Base-by-base conservation (phyloP, 2,329 filamentous ascomycete genomes). In the Trichoderma polysporum region DNA sequence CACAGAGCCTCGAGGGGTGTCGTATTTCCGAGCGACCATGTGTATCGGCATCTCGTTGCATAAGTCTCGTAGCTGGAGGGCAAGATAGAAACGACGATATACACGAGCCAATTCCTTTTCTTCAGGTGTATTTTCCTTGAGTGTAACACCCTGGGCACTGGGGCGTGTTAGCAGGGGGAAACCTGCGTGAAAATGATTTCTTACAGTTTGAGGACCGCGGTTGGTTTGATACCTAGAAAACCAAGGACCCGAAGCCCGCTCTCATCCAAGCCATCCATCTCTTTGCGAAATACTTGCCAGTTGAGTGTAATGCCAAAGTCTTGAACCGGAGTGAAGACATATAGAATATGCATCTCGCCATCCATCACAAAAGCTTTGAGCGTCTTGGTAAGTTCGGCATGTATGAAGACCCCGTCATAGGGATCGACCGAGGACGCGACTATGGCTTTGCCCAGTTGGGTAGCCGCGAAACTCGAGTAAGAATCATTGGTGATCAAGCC, bases 281-380 rank as follows among this genome's bases (percentile, higher is more conserved):
- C 88, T 69, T 90, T 86, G 57, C 89, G 86, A 71, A 92, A 93
- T 0, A 88, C 84, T 61, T 86, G 85, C 91, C 91, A 93, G 71
- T 92, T 90, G 66, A 93, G 84, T 9, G 81, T 79, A 3, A 83
- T 78, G 1, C 79, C 80, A 29, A 81, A 79, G 56, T 85, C 82
- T 56, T 91, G 88, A 2, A 93, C 84, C 0, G 91, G 91, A 0
- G 91, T 93, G 70, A 93, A 93, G 41, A 87, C 88, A 74, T 93
- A 94, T 54, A 93, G 84, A 13, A 92, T 85, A 72, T 93, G 91
- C 88, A 94, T 89, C 69, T 94, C 91, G 4, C 90, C 89, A 73
- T 93, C 90, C 86, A 94, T 89, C 13, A 93, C 91, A 73, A 94
- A 93, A 1, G 89, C 89, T 68, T 85, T 82, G 2, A 93, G 81